Percentiles rank a stretch among this genome's conserved stretches.
Conservation (phyloP, 371 early-diverging fungal species). For the Chytridiales sp. region DNA sequence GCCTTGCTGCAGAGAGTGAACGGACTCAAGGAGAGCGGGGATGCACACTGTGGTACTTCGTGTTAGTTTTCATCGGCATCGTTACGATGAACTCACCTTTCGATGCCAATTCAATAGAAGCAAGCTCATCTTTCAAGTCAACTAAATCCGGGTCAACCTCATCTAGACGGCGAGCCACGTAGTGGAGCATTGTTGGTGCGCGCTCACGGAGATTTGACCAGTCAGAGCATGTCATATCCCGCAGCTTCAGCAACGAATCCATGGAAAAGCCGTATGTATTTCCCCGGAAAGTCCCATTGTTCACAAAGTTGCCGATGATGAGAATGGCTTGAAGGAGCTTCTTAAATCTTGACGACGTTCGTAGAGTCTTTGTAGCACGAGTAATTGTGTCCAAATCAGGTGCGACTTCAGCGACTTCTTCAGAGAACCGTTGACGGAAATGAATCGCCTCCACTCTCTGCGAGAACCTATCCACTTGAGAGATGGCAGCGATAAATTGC, state of each 20-base stretch:
- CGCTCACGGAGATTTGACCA: slow-evolving; percentile 37
- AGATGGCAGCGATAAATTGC: slow-evolving; percentile 62
- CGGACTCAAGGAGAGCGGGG: slow-evolving; percentile 58
- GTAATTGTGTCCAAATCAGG: slow-evolving; percentile 49
- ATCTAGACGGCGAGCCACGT: slow-evolving; percentile 64
- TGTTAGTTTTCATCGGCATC: not conserved
- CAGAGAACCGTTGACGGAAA: slow-evolving; percentile 66
- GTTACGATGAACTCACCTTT: slow-evolving; percentile 25
- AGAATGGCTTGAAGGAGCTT: slow-evolving; percentile 67
- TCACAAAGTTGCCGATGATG: slow-evolving; percentile 79
- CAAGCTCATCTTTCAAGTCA: slow-evolving; percentile 66
- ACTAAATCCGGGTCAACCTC: slow-evolving; percentile 56
- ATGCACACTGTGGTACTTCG: slow-evolving; percentile 55
- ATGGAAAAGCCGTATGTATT: slow-evolving; percentile 79
- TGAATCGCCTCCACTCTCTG: slow-evolving; percentile 73
- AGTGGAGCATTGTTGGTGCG: slow-evolving; percentile 72
- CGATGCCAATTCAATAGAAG: slow-evolving; percentile 67
- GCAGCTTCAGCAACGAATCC: slow-evolving; percentile 69
- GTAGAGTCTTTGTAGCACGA: slow-evolving; percentile 47
- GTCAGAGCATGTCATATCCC: slow-evolving; percentile 58
- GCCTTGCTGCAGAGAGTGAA: slow-evolving; percentile 58
- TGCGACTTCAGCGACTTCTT: slow-evolving; percentile 66
- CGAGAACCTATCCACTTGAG: slow-evolving; percentile 68
- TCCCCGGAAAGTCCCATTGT: slow-evolving; percentile 75
- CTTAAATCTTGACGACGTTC: slow-evolving; percentile 50